Evolutionary conservation across 148 eudicot species (phyloP).

Genomic region (Limonium bicolor): DNA sequence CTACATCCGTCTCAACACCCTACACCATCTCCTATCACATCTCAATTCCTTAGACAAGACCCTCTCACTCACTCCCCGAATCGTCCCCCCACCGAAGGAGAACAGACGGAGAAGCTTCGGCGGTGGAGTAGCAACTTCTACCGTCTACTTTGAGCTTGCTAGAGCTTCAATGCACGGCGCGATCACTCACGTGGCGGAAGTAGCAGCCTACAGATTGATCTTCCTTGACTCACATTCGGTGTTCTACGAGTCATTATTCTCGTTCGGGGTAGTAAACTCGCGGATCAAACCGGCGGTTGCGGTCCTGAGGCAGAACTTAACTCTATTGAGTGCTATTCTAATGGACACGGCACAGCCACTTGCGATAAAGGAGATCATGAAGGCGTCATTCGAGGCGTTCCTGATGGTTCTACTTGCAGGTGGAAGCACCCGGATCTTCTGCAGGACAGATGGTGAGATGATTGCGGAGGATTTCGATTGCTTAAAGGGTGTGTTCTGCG

Average conservation of each 20-base stretch:
- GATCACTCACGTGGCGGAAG: constrained; percentile 57
- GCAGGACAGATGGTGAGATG: constrained; percentile 36
- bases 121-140: no score
- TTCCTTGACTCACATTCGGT: constrained; percentile 67
- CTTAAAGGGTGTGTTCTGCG: constrained; percentile 49
- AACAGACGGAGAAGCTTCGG: constrained; percentile 21
- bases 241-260: constrained; percentile 53
- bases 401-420: constrained; percentile 82
- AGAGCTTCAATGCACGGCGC: constrained; percentile 34
- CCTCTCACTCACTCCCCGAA: constrained; percentile 40
- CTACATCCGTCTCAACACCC: constrained; percentile 82
- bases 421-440: constrained; percentile 46
- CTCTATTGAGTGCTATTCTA: constrained; percentile 52
- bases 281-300: constrained; percentile 52
- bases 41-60: constrained; percentile 63
- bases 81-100: constrained; percentile 20
- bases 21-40: constrained; percentile 61
- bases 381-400: constrained; percentile 71
- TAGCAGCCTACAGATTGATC: constrained; percentile 65
- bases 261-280: constrained; percentile 30
- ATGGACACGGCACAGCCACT: constrained; percentile 57
- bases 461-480: constrained; percentile 59
- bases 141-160: constrained; percentile 46
- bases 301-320: constrained; percentile 60
- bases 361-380: constrained; percentile 78